Conservation (phyloP, 2,329 filamentous ascomycete genomes). For the Amauroascus niger region DNA sequence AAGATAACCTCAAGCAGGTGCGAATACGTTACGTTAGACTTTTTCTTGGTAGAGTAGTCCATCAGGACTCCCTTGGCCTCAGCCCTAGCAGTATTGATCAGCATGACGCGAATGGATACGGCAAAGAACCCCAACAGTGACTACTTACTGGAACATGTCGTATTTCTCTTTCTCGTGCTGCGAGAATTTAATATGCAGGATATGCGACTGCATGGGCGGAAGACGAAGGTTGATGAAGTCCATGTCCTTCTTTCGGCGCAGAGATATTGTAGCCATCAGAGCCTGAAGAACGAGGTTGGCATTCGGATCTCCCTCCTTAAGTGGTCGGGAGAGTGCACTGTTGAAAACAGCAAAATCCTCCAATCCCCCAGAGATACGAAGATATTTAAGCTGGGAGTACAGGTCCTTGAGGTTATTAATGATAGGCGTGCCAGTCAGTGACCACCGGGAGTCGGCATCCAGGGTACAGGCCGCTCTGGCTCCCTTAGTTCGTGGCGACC, state of each 20-base stretch:
- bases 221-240: conserved; percentile 71
- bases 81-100: conserved; percentile 35
- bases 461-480: conserved; percentile 59
- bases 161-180: conserved; percentile 69
- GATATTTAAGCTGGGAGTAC: conserved; percentile 67
- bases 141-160: conserved; percentile 55
- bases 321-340: conserved; percentile 57
- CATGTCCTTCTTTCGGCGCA: conserved; percentile 82
- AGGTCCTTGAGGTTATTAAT: conserved; percentile 74
- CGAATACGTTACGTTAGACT: conserved; percentile 52
- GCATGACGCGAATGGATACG: neutral
- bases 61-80: conserved; percentile 66
- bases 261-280: conserved; percentile 69
- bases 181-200: conserved; percentile 65
- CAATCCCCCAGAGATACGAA: conserved; percentile 65
- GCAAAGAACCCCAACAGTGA: conserved; percentile 8
- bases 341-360: conserved; percentile 67
- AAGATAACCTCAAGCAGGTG: conserved; percentile 72
- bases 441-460: conserved; percentile 64
- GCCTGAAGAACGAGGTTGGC: conserved; percentile 60
- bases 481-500: conserved; percentile 64
- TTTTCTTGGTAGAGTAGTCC: conserved; percentile 42
- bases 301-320: conserved; percentile 48
- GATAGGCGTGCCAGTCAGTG: conserved; percentile 70
- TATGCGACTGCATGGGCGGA: conserved; percentile 65